Evolutionary conservation across 768 basidiomycete species (phyloP), one percentile per base, ranked within the genome.

Genomic region (Lactarius quietus): DNA sequence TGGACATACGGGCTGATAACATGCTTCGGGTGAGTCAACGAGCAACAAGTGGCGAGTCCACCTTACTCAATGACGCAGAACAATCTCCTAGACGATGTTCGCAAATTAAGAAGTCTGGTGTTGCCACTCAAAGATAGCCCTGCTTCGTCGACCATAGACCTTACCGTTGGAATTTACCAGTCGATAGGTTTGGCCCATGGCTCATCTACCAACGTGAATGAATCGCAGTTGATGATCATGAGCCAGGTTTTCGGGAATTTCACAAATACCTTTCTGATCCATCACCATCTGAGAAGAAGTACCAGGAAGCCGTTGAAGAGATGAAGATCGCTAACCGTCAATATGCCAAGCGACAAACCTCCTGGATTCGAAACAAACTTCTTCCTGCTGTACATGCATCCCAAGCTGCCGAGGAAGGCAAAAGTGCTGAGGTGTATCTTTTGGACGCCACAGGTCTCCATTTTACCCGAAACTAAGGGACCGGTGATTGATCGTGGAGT

Each of bases 311-410:
- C 0, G 76, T 91, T 8, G 87, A 90, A 51, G 82, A 82, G 10
- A 95, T 95, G 88, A 97, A 98, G 74, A 75, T 83, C 0, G 87
- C 90, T 0, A 99, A 95, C 9, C 80, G 90, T 26, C 89, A 94
- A 75, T 99, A 98, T 73, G 93, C 97, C 0, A 93, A 90, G 73
- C 81, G 88, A 43, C 97, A 99, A 74, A 81, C 95, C 48, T 86
- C 88, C 39, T 99, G 97, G 97, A 87, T 98, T 55, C 82, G 85
- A 43, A 93, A 93, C 73, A 96, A 97, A 75, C 76, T 98, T 17
- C 74, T 97, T 39, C 95, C 95, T 3, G 87, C 84, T 3, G 77
- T 89, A 17, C 73, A 81, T 38, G 78, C 80, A 14, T 81, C 84
- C 10, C 84, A 85, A 28, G 64, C 64, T 28, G 68, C 45, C 68